phyloP scores from a whole-genome alignment of 495 filamentous ascomycete genomes.

The Neurospora intermedia region DNA sequence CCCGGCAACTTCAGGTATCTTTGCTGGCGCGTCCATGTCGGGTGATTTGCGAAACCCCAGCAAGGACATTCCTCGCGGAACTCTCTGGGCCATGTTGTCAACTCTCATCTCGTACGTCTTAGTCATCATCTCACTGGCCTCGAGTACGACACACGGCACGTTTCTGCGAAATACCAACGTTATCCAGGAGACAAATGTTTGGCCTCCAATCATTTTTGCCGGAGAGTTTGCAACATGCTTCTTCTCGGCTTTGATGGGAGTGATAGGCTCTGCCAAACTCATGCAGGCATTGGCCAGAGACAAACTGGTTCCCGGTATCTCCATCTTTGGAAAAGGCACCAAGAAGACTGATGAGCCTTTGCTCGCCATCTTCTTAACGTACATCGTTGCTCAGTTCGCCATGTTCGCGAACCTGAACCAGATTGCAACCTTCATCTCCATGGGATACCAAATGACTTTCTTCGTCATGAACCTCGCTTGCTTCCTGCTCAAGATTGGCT shows the following conservation, averaged over 20 bases:
- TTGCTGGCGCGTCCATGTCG: constrained; percentile 80
- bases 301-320: constrained; percentile 65
- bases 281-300: constrained; percentile 78
- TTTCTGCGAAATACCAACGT: constrained; percentile 68
- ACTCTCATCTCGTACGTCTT: constrained; percentile 68
- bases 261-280: constrained; percentile 81
- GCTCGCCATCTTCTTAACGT: constrained; percentile 68
- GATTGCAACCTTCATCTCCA: constrained; percentile 79
- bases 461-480: constrained; percentile 76
- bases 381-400: constrained; percentile 62
- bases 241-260: constrained; percentile 79
- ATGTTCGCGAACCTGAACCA: constrained; percentile 81
- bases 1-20: constrained; percentile 62
- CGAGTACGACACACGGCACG: constrained; percentile 61
- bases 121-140: constrained; percentile 73
- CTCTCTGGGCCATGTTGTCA: constrained; percentile 60
- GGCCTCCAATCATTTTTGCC: constrained; percentile 59
- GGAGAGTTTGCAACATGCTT: constrained; percentile 76
- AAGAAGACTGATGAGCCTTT: constrained; percentile 65
- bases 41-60: constrained; percentile 76
- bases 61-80: constrained; percentile 75
- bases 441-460: constrained; percentile 73
- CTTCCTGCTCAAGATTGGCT: constrained; percentile 81
- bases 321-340: constrained; percentile 65
- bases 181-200: constrained; percentile 68